Base-by-base conservation (phyloP, 495 filamentous ascomycete genomes). In the Tuber magnatum region DNA sequence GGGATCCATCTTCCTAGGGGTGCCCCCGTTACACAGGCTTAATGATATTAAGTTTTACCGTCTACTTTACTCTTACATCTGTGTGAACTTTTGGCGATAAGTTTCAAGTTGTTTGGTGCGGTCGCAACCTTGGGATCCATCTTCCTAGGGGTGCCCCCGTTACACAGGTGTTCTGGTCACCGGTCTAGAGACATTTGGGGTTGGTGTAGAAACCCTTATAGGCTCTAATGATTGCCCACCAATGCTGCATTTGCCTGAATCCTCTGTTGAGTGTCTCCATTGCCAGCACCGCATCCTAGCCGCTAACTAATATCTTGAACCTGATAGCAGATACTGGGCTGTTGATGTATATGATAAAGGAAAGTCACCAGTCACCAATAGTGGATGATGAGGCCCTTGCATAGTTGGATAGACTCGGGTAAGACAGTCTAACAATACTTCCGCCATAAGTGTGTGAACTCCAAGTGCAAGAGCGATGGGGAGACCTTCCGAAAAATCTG, bases 401-500 rank as follows among this genome's bases (percentile, higher is more conserved):
- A 44, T n/a, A 75, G 35, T 73, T 70, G 65, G 7, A 3, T 24
- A 56, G 24, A 56, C 7, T 7, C 39, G n/a, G 32, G 73, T 71
- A 43, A 71, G 71, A 40, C 39, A 24, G 48, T 73, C 16, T 32
- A 61, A n/a, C 48, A 56, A 8, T 10, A 79, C 68, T 56, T 70
- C 65, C 7, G 32, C 22, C 42, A 69, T 65, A 68, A 42, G 12
- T 76, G 70, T 51, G 39, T 20, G 73, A 75, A 77, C 65, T 79
- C 68, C 2, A 44, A 38, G 2, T 46, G 51, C 38, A 46, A 68
- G 44, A 73, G 71, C 28, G 74, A 74, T 43, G 75, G 75, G 7
- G 71, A 79, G 69, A 79, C 77, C 28, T 79, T 72, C 42, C 65
- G 65, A 16, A 22, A 71, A 46, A 77, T 78, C 22, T 65, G 74